Base-by-base conservation (phyloP, 768 basidiomycete genomes). In the Rhodotorula graminis region DNA sequence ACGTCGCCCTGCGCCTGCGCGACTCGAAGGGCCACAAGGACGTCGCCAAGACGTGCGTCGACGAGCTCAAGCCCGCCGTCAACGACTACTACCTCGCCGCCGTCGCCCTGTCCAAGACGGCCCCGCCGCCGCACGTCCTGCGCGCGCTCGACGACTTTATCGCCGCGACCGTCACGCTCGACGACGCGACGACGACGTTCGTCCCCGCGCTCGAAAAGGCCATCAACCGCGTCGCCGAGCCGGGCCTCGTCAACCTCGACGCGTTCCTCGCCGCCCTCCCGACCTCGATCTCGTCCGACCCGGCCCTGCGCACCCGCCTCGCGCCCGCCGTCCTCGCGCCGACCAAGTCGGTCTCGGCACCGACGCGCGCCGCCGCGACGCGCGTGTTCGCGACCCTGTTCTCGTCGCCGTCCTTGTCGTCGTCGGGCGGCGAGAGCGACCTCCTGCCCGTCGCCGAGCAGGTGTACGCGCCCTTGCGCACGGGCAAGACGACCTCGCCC, bases 401-500 rank as follows among this genome's bases (percentile, higher is more conserved):
- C 47, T 40, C 53, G 25, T 37, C 37, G 37, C 37, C 37, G 37
- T 4, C 37, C 5, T 9, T 9, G 16, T 52, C 12, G 65, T 37
- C 3, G 46, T 76, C 50, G 58, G 16, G 76, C 74, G 15, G 73
- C 83, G 21, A n/a, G n/a, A n/a, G n/a, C n/a, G n/a, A n/a, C n/a
- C 82, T 82, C 44, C 58, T 64, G 27, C 18, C 73, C 10, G 83
- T 85, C 19, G 84, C 88, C 4, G 83, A 83, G 16, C 92, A 95
- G 73, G 80, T 93, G 10, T 82, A 93, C 18, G 82, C 83, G n/a
- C 84, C 92, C 0, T 90, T 92, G 3, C 88, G 89, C 76, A 81
- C 88, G 0, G 90, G 92, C 31, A 99, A 96, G 83, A 91, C 93
- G 0, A 82, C 88, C 1, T 92, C 92, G 3, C 85, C 90, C 4